Conservation (phyloP, 108 stramenopile genomes). For the Pseudonitzschia multistriata region DNA sequence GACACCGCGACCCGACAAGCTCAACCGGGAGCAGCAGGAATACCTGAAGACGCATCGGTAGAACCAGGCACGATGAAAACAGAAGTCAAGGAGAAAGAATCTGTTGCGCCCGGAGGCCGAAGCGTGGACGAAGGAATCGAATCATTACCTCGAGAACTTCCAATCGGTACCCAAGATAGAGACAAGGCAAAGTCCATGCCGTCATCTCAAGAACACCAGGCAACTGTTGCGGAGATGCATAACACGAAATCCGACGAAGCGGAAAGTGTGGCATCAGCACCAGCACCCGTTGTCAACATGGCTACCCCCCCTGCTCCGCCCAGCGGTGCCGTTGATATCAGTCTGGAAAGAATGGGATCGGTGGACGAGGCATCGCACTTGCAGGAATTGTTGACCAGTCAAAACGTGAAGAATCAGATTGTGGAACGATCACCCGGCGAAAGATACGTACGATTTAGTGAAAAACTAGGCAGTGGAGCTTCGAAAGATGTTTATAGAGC, state of each 20-base stretch:
- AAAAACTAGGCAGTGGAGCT: constrained; percentile 92
- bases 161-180: too few species aligned
- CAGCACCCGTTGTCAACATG: too few species aligned
- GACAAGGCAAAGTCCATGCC: constrained; percentile 1
- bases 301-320: neutral
- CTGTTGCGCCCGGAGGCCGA: neutral
- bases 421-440: constrained; percentile 88
- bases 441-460: constrained; percentile 94
- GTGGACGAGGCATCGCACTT: constrained; percentile 4
- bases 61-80: too few species aligned
- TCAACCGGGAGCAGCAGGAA: too few species aligned
- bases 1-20: too few species aligned
- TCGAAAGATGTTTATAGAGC: constrained; percentile 96
- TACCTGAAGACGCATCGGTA: too few species aligned
- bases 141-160: neutral
- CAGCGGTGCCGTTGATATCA: neutral
- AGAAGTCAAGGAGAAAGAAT: neutral
- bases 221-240: neutral
- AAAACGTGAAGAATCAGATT: constrained; percentile 44
- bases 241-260: neutral
- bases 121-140: neutral
- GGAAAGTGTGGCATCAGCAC: too few species aligned
- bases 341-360: neutral
- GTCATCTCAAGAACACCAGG: neutral
- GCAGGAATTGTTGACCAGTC: constrained; percentile 30